Percentiles rank a stretch among this genome's conserved stretches.
Conservation (phyloP, 2,329 filamentous ascomycete genomes). For the Stachybotrys echinatus region DNA sequence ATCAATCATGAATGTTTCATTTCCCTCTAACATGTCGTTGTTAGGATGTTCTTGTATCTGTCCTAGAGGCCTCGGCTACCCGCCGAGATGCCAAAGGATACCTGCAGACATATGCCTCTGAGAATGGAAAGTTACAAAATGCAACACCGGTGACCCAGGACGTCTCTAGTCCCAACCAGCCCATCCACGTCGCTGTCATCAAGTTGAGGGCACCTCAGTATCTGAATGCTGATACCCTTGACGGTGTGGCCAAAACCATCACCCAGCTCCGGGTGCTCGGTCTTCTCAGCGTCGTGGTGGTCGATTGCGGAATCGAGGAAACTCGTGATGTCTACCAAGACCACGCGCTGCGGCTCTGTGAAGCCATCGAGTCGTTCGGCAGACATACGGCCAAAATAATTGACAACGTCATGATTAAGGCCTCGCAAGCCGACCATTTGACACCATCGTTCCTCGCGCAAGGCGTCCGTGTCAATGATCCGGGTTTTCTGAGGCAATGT, state of each 20-base stretch:
- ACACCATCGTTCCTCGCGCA: constrained; percentile 14
- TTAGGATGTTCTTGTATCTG: constrained; percentile 79
- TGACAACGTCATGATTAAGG: constrained; percentile 33
- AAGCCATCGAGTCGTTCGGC: constrained; percentile 66
- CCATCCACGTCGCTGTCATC: constrained; percentile 68
- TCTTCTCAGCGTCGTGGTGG: constrained; percentile 73
- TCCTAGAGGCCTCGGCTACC: constrained; percentile 83
- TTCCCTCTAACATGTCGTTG: constrained; percentile 6
- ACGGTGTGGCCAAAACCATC: constrained; percentile 76
- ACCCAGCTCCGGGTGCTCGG: constrained; percentile 79
- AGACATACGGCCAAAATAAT: constrained; percentile 64
- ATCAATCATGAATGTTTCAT: background rate
- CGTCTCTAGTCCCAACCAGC: constrained; percentile 14
- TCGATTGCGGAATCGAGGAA: constrained; percentile 59
- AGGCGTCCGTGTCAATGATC: constrained; percentile 23
- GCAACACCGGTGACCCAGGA: constrained; percentile 28
- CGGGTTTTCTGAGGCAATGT: constrained; percentile 22
- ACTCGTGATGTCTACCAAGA: constrained; percentile 39
- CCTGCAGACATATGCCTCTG: constrained; percentile 69
- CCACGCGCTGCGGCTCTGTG: constrained; percentile 69
- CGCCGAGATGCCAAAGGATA: constrained; percentile 92
- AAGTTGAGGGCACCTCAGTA: constrained; percentile 73
- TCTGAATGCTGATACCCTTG: constrained; percentile 62
- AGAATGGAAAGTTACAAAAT: constrained; percentile 17
- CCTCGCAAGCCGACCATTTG: background rate